A percentile compares a stretch with the other conserved stretches of the same genome.
Evolutionary conservation across 2,329 filamentous ascomycete species (phyloP).

Genomic region (Paecilomyces formosus): DNA sequence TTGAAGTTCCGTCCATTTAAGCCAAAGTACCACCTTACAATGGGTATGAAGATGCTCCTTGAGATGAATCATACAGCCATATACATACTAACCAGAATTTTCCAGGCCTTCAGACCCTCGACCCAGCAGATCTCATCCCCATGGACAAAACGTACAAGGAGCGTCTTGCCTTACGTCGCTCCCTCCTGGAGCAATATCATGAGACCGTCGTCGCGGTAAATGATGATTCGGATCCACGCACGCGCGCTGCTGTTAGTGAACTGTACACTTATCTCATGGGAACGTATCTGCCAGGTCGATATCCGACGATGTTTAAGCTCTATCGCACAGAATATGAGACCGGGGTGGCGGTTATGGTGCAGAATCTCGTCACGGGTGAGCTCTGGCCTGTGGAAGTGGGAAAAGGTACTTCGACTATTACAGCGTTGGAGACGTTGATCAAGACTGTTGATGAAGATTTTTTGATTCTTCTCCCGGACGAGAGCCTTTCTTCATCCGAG

Average conservation of each 20-base stretch:
- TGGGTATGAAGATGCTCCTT: slow-evolving; percentile 40
- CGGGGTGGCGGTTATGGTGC: slow-evolving; percentile 21
- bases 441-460: slow-evolving; percentile 54
- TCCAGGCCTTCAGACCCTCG: slow-evolving; percentile 46
- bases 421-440: slow-evolving; percentile 43
- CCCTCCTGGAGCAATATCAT: slow-evolving; percentile 39
- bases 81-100: not conserved
- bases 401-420: slow-evolving; percentile 22
- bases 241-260: slow-evolving; percentile 45
- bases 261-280: slow-evolving; percentile 49
- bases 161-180: slow-evolving; percentile 43
- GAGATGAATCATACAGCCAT: not conserved
- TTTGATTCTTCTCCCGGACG: slow-evolving; percentile 49
- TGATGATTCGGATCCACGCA: slow-evolving; percentile 29
- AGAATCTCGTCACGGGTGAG: slow-evolving; percentile 42
- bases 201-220: slow-evolving; percentile 33
- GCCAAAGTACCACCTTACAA: slow-evolving; percentile 55
- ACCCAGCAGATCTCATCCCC: slow-evolving; percentile 47
- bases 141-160: slow-evolving; percentile 54
- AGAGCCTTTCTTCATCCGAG: slow-evolving; percentile 9
- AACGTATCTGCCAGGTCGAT: slow-evolving; percentile 51
- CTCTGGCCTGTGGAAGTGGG: slow-evolving; percentile 30
- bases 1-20: slow-evolving; percentile 52
- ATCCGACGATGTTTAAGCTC: slow-evolving; percentile 46
- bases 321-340: slow-evolving; percentile 19